Percentiles rank a stretch among this genome's conserved stretches.
phyloP scores from a whole-genome alignment of 176 grass and related monocot genomes.

The Triticum aestivum region IWGSC_CS_RefSeq_v2.1 NC_057808.1:410164965-410165464 shows the following conservation, averaged over 20 bases:
- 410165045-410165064: not conserved
- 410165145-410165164: not conserved
- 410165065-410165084: not conserved
- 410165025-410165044: not conserved
- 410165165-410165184: not conserved
- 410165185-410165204: not conserved
- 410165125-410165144: not conserved
- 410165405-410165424: too few relatives aligned
- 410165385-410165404: too few relatives aligned
- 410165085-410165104: not conserved
- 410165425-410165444: too few relatives aligned
- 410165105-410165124: not conserved
- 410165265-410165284: too few relatives aligned
- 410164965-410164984: not conserved
- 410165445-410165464: too few relatives aligned
- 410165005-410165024: not conserved
- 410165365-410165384: too few relatives aligned
- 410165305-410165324: not conserved
- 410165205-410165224: not conserved
- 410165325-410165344: too few relatives aligned
- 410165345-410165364: too few relatives aligned
- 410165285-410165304: not conserved
- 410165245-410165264: not conserved
- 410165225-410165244: not conserved
- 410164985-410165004: not conserved